phyloP scores from a whole-genome alignment of 495 filamentous ascomycete species.

The Penicillium lagena region DNA sequence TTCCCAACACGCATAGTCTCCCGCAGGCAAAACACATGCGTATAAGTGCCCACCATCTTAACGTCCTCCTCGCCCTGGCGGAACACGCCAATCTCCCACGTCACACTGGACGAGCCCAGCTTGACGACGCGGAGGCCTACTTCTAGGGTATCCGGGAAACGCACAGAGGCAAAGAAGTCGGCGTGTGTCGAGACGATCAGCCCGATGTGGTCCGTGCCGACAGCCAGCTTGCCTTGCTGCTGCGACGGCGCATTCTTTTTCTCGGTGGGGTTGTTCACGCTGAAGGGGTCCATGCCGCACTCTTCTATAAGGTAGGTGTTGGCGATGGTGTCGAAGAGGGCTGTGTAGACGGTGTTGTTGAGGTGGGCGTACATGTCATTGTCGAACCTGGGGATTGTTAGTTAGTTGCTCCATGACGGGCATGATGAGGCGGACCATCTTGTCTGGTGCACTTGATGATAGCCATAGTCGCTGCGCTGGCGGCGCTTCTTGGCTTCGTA shows the following conservation, averaged over 20 bases:
- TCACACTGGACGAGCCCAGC: constrained; percentile 81
- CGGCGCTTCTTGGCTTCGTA: constrained; percentile 54
- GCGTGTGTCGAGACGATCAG: constrained; percentile 78
- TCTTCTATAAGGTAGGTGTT: constrained; percentile 82
- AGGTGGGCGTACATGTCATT: constrained; percentile 94
- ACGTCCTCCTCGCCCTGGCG: constrained; percentile 66
- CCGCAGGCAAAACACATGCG: constrained; percentile 83
- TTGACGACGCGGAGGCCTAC: constrained; percentile 76
- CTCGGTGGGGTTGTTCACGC: constrained; percentile 27
- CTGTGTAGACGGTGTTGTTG: constrained; percentile 80
- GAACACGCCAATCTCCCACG: constrained; percentile 88
- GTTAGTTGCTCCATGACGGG: neutral
- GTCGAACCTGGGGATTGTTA: constrained; percentile 58
- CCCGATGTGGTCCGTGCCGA: constrained; percentile 15
- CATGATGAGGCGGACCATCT: constrained; percentile 56
- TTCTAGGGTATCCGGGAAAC: constrained; percentile 76
- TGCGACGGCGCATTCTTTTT: constrained; percentile 1
- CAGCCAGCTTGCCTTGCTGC: constrained; percentile 2
- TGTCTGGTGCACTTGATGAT: constrained; percentile 76
- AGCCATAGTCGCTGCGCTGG: constrained; percentile 65
- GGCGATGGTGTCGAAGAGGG: constrained; percentile 79
- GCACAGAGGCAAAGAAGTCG: constrained; percentile 78
- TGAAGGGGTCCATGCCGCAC: constrained; percentile 67
- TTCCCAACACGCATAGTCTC: constrained; percentile 56
- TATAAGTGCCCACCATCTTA: constrained; percentile 78